A percentile compares a stretch with the other conserved stretches of the same genome.
Conservation (phyloP, 176 grass and related monocot species). For the Tillandsia fasciculata region DNA sequence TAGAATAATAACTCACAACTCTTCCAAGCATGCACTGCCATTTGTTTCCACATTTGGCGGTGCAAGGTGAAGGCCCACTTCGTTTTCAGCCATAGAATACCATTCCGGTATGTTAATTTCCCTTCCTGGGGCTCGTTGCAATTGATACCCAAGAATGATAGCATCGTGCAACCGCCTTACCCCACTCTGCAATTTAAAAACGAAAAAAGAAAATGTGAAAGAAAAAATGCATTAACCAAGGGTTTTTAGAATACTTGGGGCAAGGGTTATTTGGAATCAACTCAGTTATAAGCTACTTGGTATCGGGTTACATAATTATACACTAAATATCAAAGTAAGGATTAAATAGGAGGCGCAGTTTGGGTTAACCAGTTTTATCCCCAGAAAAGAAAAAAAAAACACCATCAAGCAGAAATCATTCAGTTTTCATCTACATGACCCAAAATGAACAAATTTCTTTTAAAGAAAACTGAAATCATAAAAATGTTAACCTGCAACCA, state of each 20-base stretch:
- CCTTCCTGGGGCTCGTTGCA: slow-evolving; percentile 72
- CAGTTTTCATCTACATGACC: no score
- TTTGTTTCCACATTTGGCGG: slow-evolving; percentile 19
- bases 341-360: no score
- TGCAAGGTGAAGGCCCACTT: slow-evolving; percentile 45
- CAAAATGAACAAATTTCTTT: no score
- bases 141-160: slow-evolving; percentile 90
- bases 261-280: not conserved
- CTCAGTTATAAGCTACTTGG: no score
- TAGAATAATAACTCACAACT: slow-evolving; percentile 42
- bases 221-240: not conserved
- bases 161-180: slow-evolving; percentile 75
- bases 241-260: not conserved
- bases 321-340: no score
- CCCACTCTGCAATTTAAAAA: slow-evolving; percentile 24
- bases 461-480: no score
- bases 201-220: not conserved
- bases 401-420: not conserved
- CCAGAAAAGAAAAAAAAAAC: not conserved
- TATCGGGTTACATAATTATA: no score
- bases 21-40: slow-evolving; percentile 22
- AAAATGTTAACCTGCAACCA: no score
- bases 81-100: slow-evolving; percentile 90
- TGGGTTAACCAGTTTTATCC: no score
- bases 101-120: slow-evolving; percentile 79